These are phyloP conservation scores for Ajuga reptans DNA, from an alignment of 305 asterid genomes.

Conservation along the genomic window DNA sequence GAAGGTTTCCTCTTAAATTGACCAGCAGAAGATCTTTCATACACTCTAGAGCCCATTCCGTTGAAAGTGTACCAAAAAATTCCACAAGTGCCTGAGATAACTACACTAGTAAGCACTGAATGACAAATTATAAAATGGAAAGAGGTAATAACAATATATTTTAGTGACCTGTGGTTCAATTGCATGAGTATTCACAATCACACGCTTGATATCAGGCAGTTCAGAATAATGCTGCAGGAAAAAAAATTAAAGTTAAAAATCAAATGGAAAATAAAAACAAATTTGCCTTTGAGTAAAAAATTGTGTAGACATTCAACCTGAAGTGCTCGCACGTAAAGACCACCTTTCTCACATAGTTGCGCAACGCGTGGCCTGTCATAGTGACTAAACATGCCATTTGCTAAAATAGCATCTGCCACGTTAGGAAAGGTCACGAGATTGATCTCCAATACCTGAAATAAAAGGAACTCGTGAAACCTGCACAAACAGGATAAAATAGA, in stretches of 20 bases:
- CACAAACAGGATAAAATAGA: neutral
- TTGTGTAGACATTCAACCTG: conserved; percentile 48
- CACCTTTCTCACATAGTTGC: conserved; percentile 96
- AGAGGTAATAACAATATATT: neutral
- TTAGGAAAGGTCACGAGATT: conserved; percentile 93
- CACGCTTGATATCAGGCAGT: conserved; percentile 92
- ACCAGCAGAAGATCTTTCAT: conserved; percentile 96
- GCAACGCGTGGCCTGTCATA: conserved; percentile 94
- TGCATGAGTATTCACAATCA: conserved; percentile 98
- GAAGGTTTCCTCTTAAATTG: conserved; percentile 96
- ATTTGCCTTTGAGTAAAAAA: neutral
- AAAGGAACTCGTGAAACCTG: conserved; percentile 22
- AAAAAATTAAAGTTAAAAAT: conserved; percentile 12
- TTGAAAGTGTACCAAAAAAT: conserved; percentile 88
- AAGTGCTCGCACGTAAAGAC: conserved; percentile 89
- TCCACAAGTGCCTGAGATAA: conserved; percentile 79
- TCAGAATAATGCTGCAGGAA: conserved; percentile 79
- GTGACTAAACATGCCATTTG: conserved; percentile 97
- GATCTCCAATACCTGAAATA: conserved; percentile 79
- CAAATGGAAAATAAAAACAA: neutral
- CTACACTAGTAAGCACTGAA: conserved; percentile 25
- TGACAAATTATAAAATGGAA: neutral
- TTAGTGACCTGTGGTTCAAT: conserved; percentile 92
- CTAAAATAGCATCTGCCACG: conserved; percentile 98
- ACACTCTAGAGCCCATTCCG: conserved; percentile 97